Evolutionary conservation across 768 basidiomycete species (phyloP).

Genomic region (Chlorophyllum brunneum): DNA sequence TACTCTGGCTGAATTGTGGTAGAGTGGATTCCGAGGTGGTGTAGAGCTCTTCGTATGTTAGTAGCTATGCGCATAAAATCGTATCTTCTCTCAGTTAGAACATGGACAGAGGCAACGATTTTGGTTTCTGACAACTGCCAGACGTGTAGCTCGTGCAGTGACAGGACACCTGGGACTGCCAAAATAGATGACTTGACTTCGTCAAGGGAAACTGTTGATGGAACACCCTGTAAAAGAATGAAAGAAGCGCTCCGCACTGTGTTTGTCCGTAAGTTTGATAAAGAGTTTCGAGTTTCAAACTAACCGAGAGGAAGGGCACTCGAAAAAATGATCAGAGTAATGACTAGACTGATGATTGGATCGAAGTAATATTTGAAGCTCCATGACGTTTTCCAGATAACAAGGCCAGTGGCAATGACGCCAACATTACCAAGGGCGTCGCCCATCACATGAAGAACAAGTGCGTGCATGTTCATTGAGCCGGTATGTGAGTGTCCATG

Average conservation of each 20-base stretch:
- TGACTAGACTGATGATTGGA: slow-evolving; percentile 88
- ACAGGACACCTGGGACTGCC: slow-evolving; percentile 78
- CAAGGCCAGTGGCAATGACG: slow-evolving; percentile 90
- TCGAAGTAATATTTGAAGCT: slow-evolving; percentile 89
- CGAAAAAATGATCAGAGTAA: slow-evolving; percentile 95
- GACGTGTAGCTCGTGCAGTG: slow-evolving; percentile 91
- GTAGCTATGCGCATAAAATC: slow-evolving; percentile 92
- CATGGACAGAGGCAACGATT: slow-evolving; percentile 94
- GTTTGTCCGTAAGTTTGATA: slow-evolving; percentile 1
- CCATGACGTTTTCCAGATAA: slow-evolving; percentile 91
- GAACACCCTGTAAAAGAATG: slow-evolving; percentile 93
- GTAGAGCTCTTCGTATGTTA: slow-evolving; percentile 79
- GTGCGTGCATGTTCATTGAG: slow-evolving; percentile 98
- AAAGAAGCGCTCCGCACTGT: slow-evolving; percentile 87
- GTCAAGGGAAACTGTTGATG: slow-evolving; percentile 85
- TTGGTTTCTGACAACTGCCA: slow-evolving; percentile 98
- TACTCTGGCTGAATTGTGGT: slow-evolving; percentile 95
- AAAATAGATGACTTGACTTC: slow-evolving; percentile 81
- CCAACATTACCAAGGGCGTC: slow-evolving; percentile 98
- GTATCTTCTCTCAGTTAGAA: slow-evolving; percentile 71
- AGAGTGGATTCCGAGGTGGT: slow-evolving; percentile 91
- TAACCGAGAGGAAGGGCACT: slow-evolving; percentile 87
- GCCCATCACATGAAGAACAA: slow-evolving; percentile 91
- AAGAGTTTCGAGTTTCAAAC: slow-evolving; percentile 18
- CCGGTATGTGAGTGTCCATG: slow-evolving; percentile 47